Conservation (phyloP, 805 yeast species). For the Myxozyma kluyveri region DNA sequence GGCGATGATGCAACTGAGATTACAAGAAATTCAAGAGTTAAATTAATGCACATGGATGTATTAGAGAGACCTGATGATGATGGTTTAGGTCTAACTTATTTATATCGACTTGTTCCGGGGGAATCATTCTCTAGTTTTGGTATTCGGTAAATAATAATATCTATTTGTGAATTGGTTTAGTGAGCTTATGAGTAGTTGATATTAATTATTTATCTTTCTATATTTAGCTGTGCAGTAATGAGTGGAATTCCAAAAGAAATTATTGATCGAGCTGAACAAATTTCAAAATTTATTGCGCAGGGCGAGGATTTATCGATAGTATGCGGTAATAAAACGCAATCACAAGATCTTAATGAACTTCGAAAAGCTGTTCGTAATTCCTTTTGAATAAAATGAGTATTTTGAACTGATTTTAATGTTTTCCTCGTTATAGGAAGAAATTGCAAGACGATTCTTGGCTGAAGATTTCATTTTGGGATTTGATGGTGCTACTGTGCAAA, state of each 20-base stretch:
- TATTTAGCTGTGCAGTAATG: conserved; percentile 43
- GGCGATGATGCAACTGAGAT: not conserved
- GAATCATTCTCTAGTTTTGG: conserved; percentile 23
- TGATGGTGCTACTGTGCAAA: conserved; percentile 1
- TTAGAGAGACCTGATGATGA: too few species aligned
- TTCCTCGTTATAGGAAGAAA: conserved; percentile 29
- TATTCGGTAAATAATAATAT: too few species aligned
- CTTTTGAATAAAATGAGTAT: not conserved
- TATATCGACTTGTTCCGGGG: conserved; percentile 14
- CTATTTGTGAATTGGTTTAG: not conserved
- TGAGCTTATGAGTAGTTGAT: not conserved
- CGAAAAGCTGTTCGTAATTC: conserved; percentile 12
- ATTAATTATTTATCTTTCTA: too few species aligned
- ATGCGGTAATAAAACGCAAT: conserved; percentile 20
- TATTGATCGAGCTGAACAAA: conserved; percentile 38
- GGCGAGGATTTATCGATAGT: conserved; percentile 30
- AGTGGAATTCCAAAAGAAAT: conserved; percentile 41
- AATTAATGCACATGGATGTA: conserved; percentile 43
- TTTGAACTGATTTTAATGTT: not conserved
- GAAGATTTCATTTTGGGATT: conserved; percentile 25
- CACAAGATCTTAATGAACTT: conserved; percentile 28
- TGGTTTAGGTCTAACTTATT: conserved; percentile 12
- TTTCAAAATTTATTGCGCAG: conserved; percentile 29
- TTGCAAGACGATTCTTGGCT: conserved; percentile 37
- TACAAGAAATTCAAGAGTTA: conserved; percentile 29